phyloP scores from a whole-genome alignment of 2,329 filamentous ascomycete species.

The Chalara sp. region DNA sequence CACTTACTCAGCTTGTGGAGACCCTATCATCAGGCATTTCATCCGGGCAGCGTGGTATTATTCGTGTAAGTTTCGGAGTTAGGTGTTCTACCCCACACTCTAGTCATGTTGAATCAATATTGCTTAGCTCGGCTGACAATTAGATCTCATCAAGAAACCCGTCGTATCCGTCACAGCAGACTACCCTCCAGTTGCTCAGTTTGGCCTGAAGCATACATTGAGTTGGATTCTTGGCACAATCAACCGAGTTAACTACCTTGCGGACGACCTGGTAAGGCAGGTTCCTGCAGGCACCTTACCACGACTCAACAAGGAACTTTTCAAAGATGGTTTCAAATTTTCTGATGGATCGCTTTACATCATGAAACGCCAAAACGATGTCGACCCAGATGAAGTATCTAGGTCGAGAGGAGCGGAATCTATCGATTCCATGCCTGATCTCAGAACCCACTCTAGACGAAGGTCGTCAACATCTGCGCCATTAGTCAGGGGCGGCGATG shows the following conservation, averaged over 20 bases:
- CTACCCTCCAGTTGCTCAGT: constrained; percentile 20
- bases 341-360: constrained; percentile 15
- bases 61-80: constrained; percentile 18
- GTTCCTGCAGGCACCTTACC: constrained; percentile 10
- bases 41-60: constrained; percentile 17
- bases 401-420: constrained; percentile 8
- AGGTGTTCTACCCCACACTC: too few relatives aligned
- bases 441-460: constrained; percentile 15
- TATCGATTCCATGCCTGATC: constrained; percentile 12
- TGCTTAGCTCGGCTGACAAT: too few relatives aligned
- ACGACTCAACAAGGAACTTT: constrained; percentile 7
- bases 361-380: constrained; percentile 22
- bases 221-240: constrained; percentile 23
- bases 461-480: constrained; percentile 13
- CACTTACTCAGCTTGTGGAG: constrained; percentile 22
- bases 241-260: constrained; percentile 22
- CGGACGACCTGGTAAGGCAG: constrained; percentile 21
- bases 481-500: constrained; percentile 9
- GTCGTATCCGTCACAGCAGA: constrained; percentile 5
- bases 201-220: constrained; percentile 22
- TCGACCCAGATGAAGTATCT: constrained; percentile 10
- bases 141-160: too few relatives aligned
- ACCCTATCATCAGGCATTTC: constrained; percentile 22
- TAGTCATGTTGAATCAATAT: too few relatives aligned
- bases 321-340: constrained; percentile 5